Conservation (phyloP, 2,329 filamentous ascomycete genomes). For the Apiospora malaysiana region DNA sequence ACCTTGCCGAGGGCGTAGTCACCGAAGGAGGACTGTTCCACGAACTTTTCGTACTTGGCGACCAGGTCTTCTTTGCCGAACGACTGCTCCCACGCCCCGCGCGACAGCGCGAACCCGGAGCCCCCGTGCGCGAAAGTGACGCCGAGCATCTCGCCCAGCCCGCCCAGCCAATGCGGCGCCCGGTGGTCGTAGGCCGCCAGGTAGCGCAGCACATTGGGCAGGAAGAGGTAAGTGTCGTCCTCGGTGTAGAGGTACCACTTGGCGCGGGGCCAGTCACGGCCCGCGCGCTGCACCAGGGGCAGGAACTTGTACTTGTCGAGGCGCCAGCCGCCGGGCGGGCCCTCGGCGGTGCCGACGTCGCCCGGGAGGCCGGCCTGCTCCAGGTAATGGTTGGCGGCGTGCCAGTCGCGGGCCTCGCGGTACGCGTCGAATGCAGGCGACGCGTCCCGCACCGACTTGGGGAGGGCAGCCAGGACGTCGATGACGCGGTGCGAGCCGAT, state of each 20-base stretch:
- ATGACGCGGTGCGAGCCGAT: conserved; percentile 55
- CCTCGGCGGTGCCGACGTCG: conserved; percentile 33
- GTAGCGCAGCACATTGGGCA: conserved; percentile 58
- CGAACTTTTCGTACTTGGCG: conserved; percentile 1
- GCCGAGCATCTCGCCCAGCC: conserved; percentile 56
- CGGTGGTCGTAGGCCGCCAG: conserved; percentile 54
- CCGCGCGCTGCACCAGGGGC: conserved; percentile 57
- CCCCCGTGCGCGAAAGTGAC: conserved; percentile 59
- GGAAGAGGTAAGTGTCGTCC: conserved; percentile 62
- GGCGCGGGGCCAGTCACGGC: conserved; percentile 46
- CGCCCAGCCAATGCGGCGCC: conserved; percentile 58
- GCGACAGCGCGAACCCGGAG: conserved; percentile 57
- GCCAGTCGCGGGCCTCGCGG: conserved; percentile 39
- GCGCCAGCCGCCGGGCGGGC: conserved; percentile 54
- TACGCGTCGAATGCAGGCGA: conserved; percentile 58
- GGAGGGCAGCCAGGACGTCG: conserved; percentile 55
- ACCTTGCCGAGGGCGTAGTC: conserved; percentile 17
- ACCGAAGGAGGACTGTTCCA: conserved; percentile 1
- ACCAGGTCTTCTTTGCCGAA: neutral
- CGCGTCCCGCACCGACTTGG: conserved; percentile 41
- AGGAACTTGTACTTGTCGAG: conserved; percentile 65
- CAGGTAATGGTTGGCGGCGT: conserved; percentile 40
- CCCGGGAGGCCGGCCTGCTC: conserved; percentile 49
- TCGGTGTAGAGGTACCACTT: conserved; percentile 67
- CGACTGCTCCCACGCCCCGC: neutral